Percentiles rank a stretch among this genome's conserved stretches.
phyloP scores from a whole-genome alignment of 1,284 basidiomycete genomes.

The Ustilago hordei region DNA sequence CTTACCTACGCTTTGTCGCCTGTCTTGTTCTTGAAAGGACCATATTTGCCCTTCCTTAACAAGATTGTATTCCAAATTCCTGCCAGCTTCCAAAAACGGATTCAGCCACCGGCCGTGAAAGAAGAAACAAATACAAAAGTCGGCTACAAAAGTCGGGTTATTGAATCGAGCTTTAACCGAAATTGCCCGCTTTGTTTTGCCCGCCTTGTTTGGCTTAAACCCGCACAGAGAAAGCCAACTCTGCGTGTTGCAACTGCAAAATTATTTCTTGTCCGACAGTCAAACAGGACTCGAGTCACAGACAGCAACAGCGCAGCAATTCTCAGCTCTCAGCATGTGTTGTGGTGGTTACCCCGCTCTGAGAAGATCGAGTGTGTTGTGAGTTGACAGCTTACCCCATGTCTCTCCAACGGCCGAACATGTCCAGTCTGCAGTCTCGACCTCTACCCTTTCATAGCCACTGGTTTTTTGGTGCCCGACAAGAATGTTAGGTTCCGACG shows the following conservation, averaged over 20 bases:
- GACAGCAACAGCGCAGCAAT: not conserved
- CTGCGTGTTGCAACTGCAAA: not conserved
- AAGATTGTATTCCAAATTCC: conserved; percentile 9
- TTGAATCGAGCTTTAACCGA: conserved; percentile 28
- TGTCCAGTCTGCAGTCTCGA: not conserved
- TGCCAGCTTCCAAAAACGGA: not conserved
- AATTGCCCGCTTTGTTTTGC: conserved; percentile 16
- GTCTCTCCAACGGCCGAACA: not conserved
- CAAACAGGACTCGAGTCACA: conserved; percentile 26
- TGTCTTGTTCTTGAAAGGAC: not conserved
- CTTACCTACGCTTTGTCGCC: not conserved
- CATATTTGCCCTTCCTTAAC: not conserved
- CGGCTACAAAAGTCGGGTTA: conserved; percentile 15
- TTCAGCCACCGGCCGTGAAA: conserved; percentile 14
- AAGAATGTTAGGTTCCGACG: not conserved
- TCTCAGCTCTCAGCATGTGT: not conserved
- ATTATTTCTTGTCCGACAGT: not conserved
- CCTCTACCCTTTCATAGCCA: not conserved
- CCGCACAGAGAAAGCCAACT: not conserved
- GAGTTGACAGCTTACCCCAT: not conserved
- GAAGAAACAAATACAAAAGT: conserved; percentile 6
- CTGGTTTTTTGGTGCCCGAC: not conserved
- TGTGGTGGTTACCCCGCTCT: conserved; percentile 27
- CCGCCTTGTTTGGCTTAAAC: conserved; percentile 7
- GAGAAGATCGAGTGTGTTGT: conserved; percentile 15